A percentile compares a stretch with the other conserved stretches of the same genome.
Evolutionary conservation across 1,284 basidiomycete species (phyloP).

Genomic region (Melampsora abietis-canadensis): DNA sequence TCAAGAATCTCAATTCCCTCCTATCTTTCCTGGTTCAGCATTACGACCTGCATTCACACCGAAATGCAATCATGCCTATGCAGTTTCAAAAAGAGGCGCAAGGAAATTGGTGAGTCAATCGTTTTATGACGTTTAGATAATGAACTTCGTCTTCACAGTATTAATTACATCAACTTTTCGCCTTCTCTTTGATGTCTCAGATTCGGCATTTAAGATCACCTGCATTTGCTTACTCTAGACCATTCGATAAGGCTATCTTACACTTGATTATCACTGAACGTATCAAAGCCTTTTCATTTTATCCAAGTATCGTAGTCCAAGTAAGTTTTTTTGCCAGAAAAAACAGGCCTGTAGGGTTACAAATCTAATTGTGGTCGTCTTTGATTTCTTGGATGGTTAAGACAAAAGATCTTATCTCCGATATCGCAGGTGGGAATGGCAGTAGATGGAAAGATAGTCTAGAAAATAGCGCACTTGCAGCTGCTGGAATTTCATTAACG

Average conservation of each 20-base stretch:
- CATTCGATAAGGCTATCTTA: slow-evolving; percentile 17
- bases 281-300: slow-evolving; percentile 13
- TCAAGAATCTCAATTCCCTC: slow-evolving; percentile 5
- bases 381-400: not conserved
- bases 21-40: not conserved
- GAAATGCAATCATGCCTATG: slow-evolving; percentile 12
- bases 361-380: not conserved
- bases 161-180: not conserved
- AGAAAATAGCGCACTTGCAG: not conserved
- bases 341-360: not conserved
- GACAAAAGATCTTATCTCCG: slow-evolving; percentile 12
- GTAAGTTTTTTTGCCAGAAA: not conserved
- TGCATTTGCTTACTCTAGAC: slow-evolving; percentile 8
- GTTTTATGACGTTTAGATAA: not conserved
- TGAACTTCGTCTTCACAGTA: not conserved
- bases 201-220: slow-evolving; percentile 11
- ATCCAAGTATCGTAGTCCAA: slow-evolving; percentile 13
- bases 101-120: not conserved
- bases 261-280: slow-evolving; percentile 3
- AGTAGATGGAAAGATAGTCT: slow-evolving; percentile 10
- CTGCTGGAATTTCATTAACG: not conserved
- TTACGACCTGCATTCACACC: slow-evolving; percentile 5
- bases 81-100: slow-evolving; percentile 12
- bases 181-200: not conserved
- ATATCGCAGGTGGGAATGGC: slow-evolving; percentile 7